Evolutionary conservation across 352 stramenopile genomes (phyloP).

Genomic region (Globisporangium takayamanum): DNA sequence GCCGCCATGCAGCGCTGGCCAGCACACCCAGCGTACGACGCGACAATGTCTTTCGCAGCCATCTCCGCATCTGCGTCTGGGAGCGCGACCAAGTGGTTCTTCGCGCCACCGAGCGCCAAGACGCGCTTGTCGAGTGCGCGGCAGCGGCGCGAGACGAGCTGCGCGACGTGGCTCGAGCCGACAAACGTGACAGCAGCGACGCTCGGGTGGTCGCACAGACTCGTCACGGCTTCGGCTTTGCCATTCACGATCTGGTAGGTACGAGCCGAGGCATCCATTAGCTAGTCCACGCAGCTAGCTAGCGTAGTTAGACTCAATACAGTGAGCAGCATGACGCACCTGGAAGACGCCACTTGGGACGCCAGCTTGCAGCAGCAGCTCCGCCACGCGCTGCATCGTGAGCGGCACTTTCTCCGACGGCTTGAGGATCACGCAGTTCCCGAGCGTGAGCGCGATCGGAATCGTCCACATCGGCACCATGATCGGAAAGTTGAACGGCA

Average conservation of each 20-base stretch:
- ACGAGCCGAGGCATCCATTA: neutral
- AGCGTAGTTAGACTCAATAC: neutral
- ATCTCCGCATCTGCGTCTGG: constrained; percentile 91
- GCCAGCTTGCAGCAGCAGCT: constrained; percentile 89
- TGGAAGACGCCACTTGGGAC: constrained; percentile 94
- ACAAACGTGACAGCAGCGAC: constrained; percentile 95
- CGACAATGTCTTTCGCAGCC: constrained; percentile 92
- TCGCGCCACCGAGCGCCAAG: constrained; percentile 93
- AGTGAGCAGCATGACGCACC: constrained; percentile 14
- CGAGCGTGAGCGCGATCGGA: constrained; percentile 94
- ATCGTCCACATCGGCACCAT: constrained; percentile 98
- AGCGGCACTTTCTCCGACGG: constrained; percentile 95
- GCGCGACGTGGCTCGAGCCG: constrained; percentile 89
- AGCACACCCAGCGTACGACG: constrained; percentile 93
- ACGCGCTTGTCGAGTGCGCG: constrained; percentile 91
- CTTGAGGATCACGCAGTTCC: constrained; percentile 97
- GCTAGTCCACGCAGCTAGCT: neutral
- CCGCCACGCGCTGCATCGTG: constrained; percentile 87
- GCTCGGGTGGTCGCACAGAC: constrained; percentile 88
- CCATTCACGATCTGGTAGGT: constrained; percentile 89
- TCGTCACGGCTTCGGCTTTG: constrained; percentile 83
- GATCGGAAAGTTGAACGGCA: constrained; percentile 97
- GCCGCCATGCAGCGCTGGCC: constrained; percentile 97
- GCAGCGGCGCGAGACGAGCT: constrained; percentile 90
- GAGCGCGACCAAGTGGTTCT: constrained; percentile 97